phyloP scores from a whole-genome alignment of 495 filamentous ascomycete species.

The Pyrenopolyporus hunteri region DNA sequence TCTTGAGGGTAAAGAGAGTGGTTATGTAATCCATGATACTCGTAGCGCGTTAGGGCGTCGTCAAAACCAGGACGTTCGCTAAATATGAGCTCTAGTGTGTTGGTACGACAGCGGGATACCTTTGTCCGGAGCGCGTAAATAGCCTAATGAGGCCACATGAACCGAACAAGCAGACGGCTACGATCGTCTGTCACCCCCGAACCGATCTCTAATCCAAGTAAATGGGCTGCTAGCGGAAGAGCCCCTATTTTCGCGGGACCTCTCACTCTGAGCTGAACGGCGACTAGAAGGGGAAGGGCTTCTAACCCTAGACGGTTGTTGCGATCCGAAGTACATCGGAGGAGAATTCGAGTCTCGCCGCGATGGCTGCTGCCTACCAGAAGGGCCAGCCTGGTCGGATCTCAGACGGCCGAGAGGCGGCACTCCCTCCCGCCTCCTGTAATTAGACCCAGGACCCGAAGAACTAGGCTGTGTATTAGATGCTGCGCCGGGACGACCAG shows the following conservation, averaged over 20 bases:
- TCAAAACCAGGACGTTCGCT: background rate
- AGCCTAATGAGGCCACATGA: background rate
- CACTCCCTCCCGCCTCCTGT: constrained; percentile 9
- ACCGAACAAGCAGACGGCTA: constrained; percentile 1
- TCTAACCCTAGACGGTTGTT: constrained; percentile 26
- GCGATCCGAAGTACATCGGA: constrained; percentile 20
- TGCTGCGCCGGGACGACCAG: constrained; percentile 23
- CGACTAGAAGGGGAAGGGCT: constrained; percentile 38
- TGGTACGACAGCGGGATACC: background rate
- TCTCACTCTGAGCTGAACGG: constrained; percentile 34
- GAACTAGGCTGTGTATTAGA: constrained; percentile 14
- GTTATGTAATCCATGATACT: constrained; percentile 16
- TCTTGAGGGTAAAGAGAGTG: constrained; percentile 15
- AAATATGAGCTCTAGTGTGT: background rate
- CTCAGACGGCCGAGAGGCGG: constrained; percentile 20
- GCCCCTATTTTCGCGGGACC: constrained; percentile 29
- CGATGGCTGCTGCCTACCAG: constrained; percentile 5
- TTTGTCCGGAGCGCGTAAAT: background rate
- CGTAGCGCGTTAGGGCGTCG: background rate
- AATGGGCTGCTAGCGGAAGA: constrained; percentile 42
- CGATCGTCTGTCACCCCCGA: constrained; percentile 38
- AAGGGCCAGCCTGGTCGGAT: constrained; percentile 16
- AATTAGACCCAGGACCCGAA: constrained; percentile 13
- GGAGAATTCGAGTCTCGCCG: constrained; percentile 31
- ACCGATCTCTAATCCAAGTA: constrained; percentile 48